Base-by-base conservation (phyloP, 2,329 filamentous ascomycete species). In the Fusarium sp. region DNA sequence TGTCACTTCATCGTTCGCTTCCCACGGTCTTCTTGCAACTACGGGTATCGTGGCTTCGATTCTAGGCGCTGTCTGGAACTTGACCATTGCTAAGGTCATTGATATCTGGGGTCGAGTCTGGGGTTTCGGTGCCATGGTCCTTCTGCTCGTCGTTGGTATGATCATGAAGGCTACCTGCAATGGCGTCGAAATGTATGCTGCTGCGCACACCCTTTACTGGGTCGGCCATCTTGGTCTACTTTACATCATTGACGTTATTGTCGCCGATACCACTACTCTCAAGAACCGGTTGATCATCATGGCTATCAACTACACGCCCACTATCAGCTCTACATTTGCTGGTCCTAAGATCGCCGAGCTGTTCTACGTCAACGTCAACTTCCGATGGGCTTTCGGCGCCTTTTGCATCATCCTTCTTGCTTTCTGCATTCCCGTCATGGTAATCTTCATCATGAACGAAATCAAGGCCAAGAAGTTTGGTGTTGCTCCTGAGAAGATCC, bases 171-270 rank as follows among this genome's bases (percentile, higher is more conserved):
- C 90, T 20, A 82, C 83, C 1, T 90, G 84, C 73, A 80, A 84
- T 43, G 85, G 85, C 63, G 81, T 90, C 26, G 80, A 85, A 64
- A 86, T 85, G 9, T 91, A 88, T 75, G 85, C 85, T 51, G 88
- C 87, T 6, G 88, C 86, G 26, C 84, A 90, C 68, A 86, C 90
- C 3, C 86, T 92, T 60, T 91, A 90, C 75, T 88, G 86, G 75
- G 85, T 89, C 42, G 90, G 90, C 18, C 78, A 81, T 58, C 72
- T 79, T 6, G 81, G 80, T 7, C 69, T 83, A 7, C 68, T 74
- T 7, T 83, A 82, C 67, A 74, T 82, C 48, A 76, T 84, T 61
- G 70, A 77, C 38, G 77, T 85, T 66, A 79, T 84, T 42, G 72
- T 83, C 6, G 78, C 83, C 51, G 83, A 85, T 53, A 83, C 79